These are phyloP conservation scores for Aspergillus ochraceoroseus DNA, from an alignment of 2,329 filamentous ascomycete species.

Conservation along the genomic window DNA sequence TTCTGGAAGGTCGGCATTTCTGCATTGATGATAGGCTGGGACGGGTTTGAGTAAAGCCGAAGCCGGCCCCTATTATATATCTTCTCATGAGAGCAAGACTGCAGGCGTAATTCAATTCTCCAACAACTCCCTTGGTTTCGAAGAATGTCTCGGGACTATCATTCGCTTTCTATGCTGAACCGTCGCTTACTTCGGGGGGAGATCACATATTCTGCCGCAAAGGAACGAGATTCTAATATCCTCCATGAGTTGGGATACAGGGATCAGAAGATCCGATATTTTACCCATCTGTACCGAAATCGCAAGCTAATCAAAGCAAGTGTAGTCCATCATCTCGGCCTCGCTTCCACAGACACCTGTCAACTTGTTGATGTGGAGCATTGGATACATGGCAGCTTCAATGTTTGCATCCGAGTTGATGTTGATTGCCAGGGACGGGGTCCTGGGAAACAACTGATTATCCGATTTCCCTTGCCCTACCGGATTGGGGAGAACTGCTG, in stretches of 20 bases:
- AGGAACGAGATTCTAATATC: slow-evolving; percentile 22
- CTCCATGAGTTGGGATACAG: slow-evolving; percentile 22
- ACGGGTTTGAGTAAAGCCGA: no score
- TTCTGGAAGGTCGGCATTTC: no score
- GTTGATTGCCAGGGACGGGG: no score
- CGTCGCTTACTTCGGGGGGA: slow-evolving; percentile 17
- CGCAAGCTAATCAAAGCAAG: slow-evolving; percentile 13
- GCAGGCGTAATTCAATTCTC: no score
- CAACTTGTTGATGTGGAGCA: slow-evolving; percentile 14
- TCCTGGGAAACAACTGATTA: slow-evolving; percentile 11
- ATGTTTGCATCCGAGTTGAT: slow-evolving; percentile 27
- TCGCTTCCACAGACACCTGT: slow-evolving; percentile 9
- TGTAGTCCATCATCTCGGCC: slow-evolving; percentile 26
- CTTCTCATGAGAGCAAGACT: no score
- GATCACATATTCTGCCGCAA: slow-evolving; percentile 18
- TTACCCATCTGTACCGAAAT: slow-evolving; percentile 13
- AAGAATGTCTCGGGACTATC: no score
- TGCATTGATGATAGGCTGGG: no score
- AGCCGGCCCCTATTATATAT: no score
- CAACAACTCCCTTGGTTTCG: no score
- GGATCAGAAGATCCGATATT: slow-evolving; percentile 17
- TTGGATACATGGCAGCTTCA: slow-evolving; percentile 24
- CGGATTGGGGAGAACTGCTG: slow-evolving; percentile 21
- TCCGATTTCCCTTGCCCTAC: slow-evolving; percentile 26
- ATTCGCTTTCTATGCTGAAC: no score